Base-by-base conservation (phyloP, 495 filamentous ascomycete genomes). In the Penicillium riverlandense region DNA sequence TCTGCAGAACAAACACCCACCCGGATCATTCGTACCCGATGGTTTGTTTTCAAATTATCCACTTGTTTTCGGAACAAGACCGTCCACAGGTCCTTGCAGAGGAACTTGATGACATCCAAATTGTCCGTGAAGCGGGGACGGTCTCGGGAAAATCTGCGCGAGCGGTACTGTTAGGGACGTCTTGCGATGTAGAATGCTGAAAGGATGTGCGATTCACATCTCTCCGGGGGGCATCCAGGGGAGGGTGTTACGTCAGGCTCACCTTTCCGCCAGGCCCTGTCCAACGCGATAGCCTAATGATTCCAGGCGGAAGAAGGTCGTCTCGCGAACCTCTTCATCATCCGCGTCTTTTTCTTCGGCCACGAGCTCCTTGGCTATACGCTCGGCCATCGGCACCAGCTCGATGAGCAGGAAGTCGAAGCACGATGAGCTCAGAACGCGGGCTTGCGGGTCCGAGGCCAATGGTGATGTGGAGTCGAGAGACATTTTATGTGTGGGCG, bases 31-130 rank as follows among this genome's bases (percentile, higher is more conserved):
- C 71, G 12, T 72, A 88, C 86, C 55, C 92, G 77, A 60, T 98
- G 92, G 62, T 98, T 98, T 11, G 92, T 98, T 71, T 97, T 98
- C 35, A 98, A 71, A 68, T 97, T 97, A 62, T 98, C 92, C 54
- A 97, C 83, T 65, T 96, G 92, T 66, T 98, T 98, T 62, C 88
- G 74, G 65, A 96, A 98, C 29, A 96, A 76, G 34, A 95, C 74
- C 38, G 79, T 87, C 92, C 92, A 98, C 35, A 98, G 67, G 60
- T 98, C 94, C 64, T 97, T 98, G 76, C 92, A 98, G 30, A 97
- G 75, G 59, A 97, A 97, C 64, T 98, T 98, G 59, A 98, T 97
- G 27, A 87, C 83, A 55, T 92, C 88, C 14, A 95, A 75, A 29
- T 87, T 88, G 63, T 92, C 86, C 22, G 78, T 82, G 64, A 95